Percentiles rank a stretch among this genome's conserved stretches.
Conservation (phyloP, 2,329 filamentous ascomycete species). For the Phialophora macrospora region DNA sequence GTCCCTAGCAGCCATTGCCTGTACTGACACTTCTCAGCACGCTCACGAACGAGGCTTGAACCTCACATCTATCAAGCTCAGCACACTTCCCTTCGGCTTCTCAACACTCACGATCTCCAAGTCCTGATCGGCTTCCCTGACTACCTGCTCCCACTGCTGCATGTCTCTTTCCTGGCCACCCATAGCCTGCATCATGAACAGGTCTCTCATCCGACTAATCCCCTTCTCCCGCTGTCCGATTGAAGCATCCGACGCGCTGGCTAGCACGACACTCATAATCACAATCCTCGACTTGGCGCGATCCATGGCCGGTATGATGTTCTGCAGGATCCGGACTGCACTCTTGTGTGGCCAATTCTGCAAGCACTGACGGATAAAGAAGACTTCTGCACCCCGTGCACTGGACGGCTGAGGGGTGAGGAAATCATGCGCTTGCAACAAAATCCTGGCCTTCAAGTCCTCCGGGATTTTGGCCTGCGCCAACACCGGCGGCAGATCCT, state of each 20-base stretch:
- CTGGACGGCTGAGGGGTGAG: conserved; percentile 5
- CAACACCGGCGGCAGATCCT: conserved; percentile 13
- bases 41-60: not conserved
- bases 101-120: conserved; percentile 8
- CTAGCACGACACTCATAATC: conserved; percentile 14
- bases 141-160: conserved; percentile 2
- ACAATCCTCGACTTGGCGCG: conserved; percentile 8
- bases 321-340: conserved; percentile 8
- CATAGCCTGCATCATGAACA: conserved; percentile 21
- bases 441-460: conserved; percentile 2
- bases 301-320: conserved; percentile 5
- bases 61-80: conserved; percentile 13
- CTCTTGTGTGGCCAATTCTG: conserved; percentile 8
- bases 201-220: conserved; percentile 10
- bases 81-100: conserved; percentile 10
- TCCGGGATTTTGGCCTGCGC: conserved; percentile 5
- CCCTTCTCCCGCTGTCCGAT: conserved; percentile 14
- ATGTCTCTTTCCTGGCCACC: conserved; percentile 8
- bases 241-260: not conserved
- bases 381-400: conserved; percentile 4
- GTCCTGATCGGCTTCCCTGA: not conserved
- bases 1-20: too few relatives aligned
- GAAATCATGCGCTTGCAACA: conserved; percentile 10
- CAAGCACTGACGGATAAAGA: conserved; percentile 16
- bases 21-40: too few relatives aligned